phyloP scores from a whole-genome alignment of 345 rosid species.

The Conringia planisiliqua region DNA sequence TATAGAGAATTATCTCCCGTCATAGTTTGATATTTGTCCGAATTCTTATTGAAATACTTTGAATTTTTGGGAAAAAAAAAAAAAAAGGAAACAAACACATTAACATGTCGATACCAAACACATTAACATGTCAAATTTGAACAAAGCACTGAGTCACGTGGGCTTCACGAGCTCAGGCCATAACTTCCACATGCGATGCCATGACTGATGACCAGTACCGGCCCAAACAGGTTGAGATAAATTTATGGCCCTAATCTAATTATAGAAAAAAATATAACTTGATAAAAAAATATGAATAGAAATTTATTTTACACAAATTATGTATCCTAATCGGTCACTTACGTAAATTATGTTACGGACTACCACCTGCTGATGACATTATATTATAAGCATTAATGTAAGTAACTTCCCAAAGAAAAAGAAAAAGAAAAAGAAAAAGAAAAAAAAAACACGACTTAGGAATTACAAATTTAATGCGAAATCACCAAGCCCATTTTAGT shows the following conservation, averaged over 20 bases:
- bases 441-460: neutral
- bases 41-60: neutral
- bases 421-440: too few relatives aligned
- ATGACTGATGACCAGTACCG: too few relatives aligned
- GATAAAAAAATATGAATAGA: too few relatives aligned
- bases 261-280: too few relatives aligned
- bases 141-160: constrained; percentile 21
- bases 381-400: neutral
- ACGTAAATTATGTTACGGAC: too few relatives aligned
- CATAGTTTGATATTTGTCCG: neutral
- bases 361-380: too few relatives aligned
- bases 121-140: neutral
- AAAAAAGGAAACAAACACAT: neutral
- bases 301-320: too few relatives aligned
- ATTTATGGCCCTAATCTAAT: too few relatives aligned
- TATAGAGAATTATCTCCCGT: neutral
- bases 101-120: neutral
- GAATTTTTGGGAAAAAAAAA: neutral
- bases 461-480: neutral
- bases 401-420: neutral
- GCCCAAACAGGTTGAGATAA: too few relatives aligned
- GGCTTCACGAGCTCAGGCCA: neutral
- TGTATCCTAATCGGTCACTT: too few relatives aligned
- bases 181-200: constrained; percentile 17
- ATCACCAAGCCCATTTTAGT: neutral